Evolutionary conservation across 192 early-diverging fungal species (phyloP), one percentile per base, ranked within the genome.

Genomic region (Backusella psychrophila): DNA sequence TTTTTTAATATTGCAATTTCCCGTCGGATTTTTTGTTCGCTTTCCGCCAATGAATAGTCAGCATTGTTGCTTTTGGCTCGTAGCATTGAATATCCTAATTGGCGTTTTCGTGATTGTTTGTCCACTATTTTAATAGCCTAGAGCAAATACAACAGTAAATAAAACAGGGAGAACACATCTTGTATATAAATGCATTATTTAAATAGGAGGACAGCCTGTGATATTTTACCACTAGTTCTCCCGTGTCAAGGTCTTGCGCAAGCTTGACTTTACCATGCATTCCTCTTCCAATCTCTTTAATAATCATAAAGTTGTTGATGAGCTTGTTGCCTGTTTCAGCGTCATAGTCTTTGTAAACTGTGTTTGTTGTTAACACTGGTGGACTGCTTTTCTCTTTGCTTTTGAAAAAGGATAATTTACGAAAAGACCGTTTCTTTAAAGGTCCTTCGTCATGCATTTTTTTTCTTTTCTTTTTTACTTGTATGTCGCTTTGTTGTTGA

Each of bases 1-100:
- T 97, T 98, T 86, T 98, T 97, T 72, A 99, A 85, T 52, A 99
- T 98, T 8, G 96, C 96, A 73, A 99, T 96, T 81, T 99, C 97
- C 52, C 93, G 87, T 79, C 94, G 92, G 76, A 99, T 95, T 82
- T 97, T 97, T 82, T 96, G 87, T 88, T 94, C 81, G 35, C 34
- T 70, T 34, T 77, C 75, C 0, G 15, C 21, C 26, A 39, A 41
- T 26, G 59, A 53, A 21, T 19, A 5, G 23, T 41, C 46, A 17
- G 15, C 33, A 38, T 56, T 21, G 35, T 38, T 38, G 15, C 42
- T 85, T 81, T 72, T 87, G 15, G 23, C 12, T 31, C 23, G 76
- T 7, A 70, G 29, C 14, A 70, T 23, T 19, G 67, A 56, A 39
- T 76, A 70, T 0, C 78, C 78, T 2, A 80, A 52, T 34, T 81